These are phyloP conservation scores for Candida mesenterica DNA, from an alignment of 1,139 yeast genomes.

Conservation along the genomic window DNA sequence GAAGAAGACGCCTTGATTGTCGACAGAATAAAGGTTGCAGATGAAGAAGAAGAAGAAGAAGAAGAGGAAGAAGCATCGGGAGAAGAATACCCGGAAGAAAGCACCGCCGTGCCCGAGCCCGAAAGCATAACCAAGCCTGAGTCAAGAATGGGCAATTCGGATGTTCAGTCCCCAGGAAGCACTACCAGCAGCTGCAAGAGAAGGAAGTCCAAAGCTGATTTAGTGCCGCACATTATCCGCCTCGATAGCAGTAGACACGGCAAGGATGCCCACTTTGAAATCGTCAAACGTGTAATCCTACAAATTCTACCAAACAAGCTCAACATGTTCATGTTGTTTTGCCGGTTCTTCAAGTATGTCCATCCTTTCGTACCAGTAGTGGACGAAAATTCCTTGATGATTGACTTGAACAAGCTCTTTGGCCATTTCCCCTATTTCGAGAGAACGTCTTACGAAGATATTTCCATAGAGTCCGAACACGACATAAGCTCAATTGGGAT, in stretches of 20 bases:
- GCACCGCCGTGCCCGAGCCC: background rate
- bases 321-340: constrained; percentile 29
- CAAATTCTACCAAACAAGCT: constrained; percentile 33
- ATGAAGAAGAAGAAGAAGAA: constrained; percentile 5
- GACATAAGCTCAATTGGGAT: constrained; percentile 35
- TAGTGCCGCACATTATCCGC: constrained; percentile 8
- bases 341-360: constrained; percentile 40
- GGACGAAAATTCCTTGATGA: constrained; percentile 28
- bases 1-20: constrained; percentile 21
- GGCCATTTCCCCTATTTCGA: constrained; percentile 26
- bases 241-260: constrained; percentile 4
- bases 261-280: constrained; percentile 23
- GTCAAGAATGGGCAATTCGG: background rate
- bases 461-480: constrained; percentile 30
- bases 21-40: constrained; percentile 14
- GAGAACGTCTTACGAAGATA: constrained; percentile 19
- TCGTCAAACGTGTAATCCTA: constrained; percentile 31
- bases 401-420: constrained; percentile 29
- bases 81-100: background rate
- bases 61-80: background rate
- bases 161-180: background rate
- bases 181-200: background rate
- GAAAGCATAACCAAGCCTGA: background rate
- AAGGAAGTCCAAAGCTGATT: background rate
- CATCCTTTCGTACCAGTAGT: constrained; percentile 40